A percentile compares a stretch with the other conserved stretches of the same genome.
Evolutionary conservation across 2,329 filamentous ascomycete genomes (phyloP).

Genomic region (Escovopsis sp.): DNA sequence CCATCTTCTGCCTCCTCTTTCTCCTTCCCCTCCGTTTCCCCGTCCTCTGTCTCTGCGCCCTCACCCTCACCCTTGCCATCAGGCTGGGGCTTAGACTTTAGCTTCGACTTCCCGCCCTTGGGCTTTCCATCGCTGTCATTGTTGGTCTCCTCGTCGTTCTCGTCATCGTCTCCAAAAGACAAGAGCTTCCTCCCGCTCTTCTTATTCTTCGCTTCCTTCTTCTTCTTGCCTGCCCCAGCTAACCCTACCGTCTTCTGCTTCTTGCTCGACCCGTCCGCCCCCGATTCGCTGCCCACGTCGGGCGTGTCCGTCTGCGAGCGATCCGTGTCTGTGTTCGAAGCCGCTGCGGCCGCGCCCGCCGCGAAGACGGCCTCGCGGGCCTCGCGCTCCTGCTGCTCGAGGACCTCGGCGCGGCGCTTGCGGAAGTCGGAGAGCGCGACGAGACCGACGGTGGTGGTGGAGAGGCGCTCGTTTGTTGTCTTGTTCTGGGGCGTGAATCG

Average conservation of each 20-base stretch:
- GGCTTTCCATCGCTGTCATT: no score
- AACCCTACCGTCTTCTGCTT: constrained; percentile 15
- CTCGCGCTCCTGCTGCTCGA: constrained; percentile 79
- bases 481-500: constrained; percentile 64
- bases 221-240: constrained; percentile 29
- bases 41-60: constrained; percentile 4
- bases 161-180: constrained; percentile 50
- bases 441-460: constrained; percentile 77
- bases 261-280: constrained; percentile 7
- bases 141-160: constrained; percentile 18
- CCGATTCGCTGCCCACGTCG: constrained; percentile 23
- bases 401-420: constrained; percentile 85
- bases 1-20: no score
- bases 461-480: constrained; percentile 67
- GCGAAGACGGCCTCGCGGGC: constrained; percentile 45
- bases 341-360: constrained; percentile 21
- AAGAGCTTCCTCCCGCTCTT: constrained; percentile 33
- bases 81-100: no score
- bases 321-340: constrained; percentile 26
- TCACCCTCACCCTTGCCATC: no score
- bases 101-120: background rate
- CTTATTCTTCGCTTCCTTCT: constrained; percentile 26
- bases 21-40: constrained; percentile 13
- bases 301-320: constrained; percentile 33
- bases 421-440: constrained; percentile 88